Base-by-base conservation (phyloP, 2,329 filamentous ascomycete species). In the Botrytis byssoidea region DNA sequence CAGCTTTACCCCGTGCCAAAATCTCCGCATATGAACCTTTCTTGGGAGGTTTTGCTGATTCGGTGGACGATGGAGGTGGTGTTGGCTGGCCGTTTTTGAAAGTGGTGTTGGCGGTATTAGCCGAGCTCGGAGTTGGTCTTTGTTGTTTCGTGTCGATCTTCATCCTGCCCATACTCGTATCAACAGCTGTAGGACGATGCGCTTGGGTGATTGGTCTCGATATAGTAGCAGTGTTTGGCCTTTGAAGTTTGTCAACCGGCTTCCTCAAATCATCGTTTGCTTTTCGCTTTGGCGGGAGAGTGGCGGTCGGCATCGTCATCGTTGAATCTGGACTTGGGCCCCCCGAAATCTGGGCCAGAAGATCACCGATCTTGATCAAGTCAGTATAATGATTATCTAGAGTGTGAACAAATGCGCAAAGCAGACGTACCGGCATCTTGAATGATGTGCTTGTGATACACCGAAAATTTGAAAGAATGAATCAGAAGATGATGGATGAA, bases 21-120 rank as follows among this genome's bases (percentile, higher is more conserved):
- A 94, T 91, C 79, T 94, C 92, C 55, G 90, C 88, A 81, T 90
- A 95, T 0, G 91, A 92, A 2, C 91, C 90, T 79, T 92, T 93
- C 82, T 93, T 93, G 1, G 89, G 90, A 2, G 87, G 83, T 60
- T 74, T 74, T 60, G 76, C 74, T 18, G 74, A 70, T n/a, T 74
- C 71, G 32, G 74, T 75, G 44, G 63, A 74, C 14, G 74, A 69
- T 29, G 73, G 70, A 51, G 79, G 76, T n/a, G 77, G 76, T 7
- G 78, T 79, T 44, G 79, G 76, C 42, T 77, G 77, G 20, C 77
- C 78, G 74, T 79, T 80, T 32, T 77, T 77, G 48, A 77, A 75
- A 14, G 73, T 73, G 16, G 71, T 72, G 63, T 72, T 72, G 29
- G 71, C 72, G 25, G 70, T 72, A 40, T 72, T 72, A 32, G 69